These are phyloP conservation scores for Suillus clintonianus DNA, from an alignment of 768 basidiomycete species.

Conservation along the genomic window DNA sequence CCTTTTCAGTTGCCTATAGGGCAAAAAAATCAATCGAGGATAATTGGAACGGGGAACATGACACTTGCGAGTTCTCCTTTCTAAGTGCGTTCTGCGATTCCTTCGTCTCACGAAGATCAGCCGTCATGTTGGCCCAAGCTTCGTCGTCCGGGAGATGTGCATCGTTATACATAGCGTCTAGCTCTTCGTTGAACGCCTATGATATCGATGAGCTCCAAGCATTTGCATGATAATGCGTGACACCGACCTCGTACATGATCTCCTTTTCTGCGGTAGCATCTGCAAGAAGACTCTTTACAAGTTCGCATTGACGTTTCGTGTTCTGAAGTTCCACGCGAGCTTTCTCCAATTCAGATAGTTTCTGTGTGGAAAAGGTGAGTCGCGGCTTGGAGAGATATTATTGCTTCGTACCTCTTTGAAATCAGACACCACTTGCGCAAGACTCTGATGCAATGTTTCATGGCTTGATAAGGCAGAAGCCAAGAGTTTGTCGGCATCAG, in stretches of 20 bases:
- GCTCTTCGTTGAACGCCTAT: constrained; percentile 92
- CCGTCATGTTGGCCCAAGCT: constrained; percentile 77
- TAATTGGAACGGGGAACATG: not conserved
- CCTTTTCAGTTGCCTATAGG: constrained; percentile 63
- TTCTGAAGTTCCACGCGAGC: constrained; percentile 66
- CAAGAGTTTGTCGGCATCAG: constrained; percentile 61
- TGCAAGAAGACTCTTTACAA: constrained; percentile 74
- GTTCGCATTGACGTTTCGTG: constrained; percentile 71
- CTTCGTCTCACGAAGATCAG: constrained; percentile 74
- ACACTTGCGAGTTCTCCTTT: constrained; percentile 78
- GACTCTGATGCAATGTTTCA: constrained; percentile 51
- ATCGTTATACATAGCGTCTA: constrained; percentile 89
- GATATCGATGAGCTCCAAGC: constrained; percentile 4
- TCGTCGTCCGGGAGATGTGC: constrained; percentile 79
- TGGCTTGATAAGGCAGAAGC: constrained; percentile 52
- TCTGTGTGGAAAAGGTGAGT: constrained; percentile 39
- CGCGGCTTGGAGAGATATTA: not conserved
- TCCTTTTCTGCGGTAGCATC: constrained; percentile 87
- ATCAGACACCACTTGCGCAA: constrained; percentile 50
- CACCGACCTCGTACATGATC: constrained; percentile 85
- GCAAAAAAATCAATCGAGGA: constrained; percentile 6
- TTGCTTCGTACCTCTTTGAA: constrained; percentile 55
- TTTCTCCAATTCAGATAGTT: constrained; percentile 62
- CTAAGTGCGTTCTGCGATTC: constrained; percentile 70
- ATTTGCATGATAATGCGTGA: not conserved